These are phyloP conservation scores for Eucalyptus lansdowneana DNA, from an alignment of 345 rosid species.

Conservation along the genomic window DNA sequence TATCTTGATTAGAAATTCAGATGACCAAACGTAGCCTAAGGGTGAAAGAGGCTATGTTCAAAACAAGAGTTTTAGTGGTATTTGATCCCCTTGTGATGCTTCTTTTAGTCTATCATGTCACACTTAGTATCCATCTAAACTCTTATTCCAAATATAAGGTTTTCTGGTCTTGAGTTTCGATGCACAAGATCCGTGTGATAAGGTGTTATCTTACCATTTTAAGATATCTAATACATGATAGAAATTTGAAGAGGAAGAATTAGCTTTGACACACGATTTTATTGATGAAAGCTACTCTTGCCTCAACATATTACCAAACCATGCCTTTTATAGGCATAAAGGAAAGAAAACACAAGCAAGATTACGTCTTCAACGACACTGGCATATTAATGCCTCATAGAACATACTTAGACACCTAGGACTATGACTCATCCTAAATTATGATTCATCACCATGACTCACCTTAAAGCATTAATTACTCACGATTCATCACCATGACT, in stretches of 20 bases:
- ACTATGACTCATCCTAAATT: neutral
- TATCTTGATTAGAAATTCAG: accelerated
- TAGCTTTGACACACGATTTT: neutral
- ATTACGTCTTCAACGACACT: neutral
- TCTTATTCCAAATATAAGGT: neutral
- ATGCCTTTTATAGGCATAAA: neutral
- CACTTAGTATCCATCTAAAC: neutral
- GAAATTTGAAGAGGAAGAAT: neutral
- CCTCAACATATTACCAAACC: neutral
- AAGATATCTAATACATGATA: neutral
- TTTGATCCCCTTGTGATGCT: neutral
- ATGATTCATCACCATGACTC: neutral
- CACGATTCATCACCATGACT: no score
- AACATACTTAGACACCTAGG: neutral
- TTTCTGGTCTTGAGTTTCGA: neutral
- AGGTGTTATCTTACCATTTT: neutral
- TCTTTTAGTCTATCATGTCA: neutral
- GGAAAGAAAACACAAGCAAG: neutral
- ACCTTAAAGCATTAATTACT: no score
- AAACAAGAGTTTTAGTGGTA: no score
- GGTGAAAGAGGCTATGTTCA: no score
- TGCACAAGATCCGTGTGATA: neutral
- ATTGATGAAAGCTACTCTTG: neutral
- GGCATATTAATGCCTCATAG: neutral
- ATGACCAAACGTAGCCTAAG: no score